Base-by-base conservation (phyloP, 768 basidiomycete species). In the Galerina sulciceps region DNA sequence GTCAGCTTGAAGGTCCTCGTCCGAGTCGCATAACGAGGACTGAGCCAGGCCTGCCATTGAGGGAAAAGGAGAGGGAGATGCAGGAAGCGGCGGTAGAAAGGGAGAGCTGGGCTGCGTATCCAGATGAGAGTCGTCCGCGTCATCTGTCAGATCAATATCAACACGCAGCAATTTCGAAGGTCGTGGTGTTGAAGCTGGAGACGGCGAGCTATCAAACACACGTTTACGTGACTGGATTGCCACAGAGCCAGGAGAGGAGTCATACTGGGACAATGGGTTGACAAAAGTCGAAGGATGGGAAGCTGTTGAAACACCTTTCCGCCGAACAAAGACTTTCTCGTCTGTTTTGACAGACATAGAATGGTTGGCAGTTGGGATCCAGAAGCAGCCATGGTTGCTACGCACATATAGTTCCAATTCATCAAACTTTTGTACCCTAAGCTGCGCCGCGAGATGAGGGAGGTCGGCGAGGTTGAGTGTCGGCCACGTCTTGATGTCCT, bases 401-500 rank as follows among this genome's bases (percentile, higher is more conserved):
- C n/a, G 15, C 5, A 43, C 43, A 37, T 55, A 55, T 5, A 55
- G 53, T 10, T 55, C 53, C 37, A 55, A 41, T 6, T 42, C 34
- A 6, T 23, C 15, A 55, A 42, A 31, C n/a, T 41, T 42, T 4
- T 11, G 11, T 6, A 55, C 18, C 3, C 53, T 41, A 3, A 55
- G 43, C 37, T 22, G 37, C 9, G 22, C 26, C 2, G 35, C 3
- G 9, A 55, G 41, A 20, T 43, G 38, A 31, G 40, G 38, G 3
- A 43, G 23, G 9, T 55, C 41, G 15, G 22, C 18, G n/a, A 55
- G 31, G 23, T 55, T 55, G 3, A 55, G 23, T 5, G 43, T 55
- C 26, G 53, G 53, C 42, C 53, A 55, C 8, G 53, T 55, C 23
- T 41, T 42, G 53, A 55, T 55, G 40, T 55, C 53, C 40, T 55